Evolutionary conservation across 441 rosid species (phyloP).

Genomic region (Gossypium schwendimanii): DNA sequence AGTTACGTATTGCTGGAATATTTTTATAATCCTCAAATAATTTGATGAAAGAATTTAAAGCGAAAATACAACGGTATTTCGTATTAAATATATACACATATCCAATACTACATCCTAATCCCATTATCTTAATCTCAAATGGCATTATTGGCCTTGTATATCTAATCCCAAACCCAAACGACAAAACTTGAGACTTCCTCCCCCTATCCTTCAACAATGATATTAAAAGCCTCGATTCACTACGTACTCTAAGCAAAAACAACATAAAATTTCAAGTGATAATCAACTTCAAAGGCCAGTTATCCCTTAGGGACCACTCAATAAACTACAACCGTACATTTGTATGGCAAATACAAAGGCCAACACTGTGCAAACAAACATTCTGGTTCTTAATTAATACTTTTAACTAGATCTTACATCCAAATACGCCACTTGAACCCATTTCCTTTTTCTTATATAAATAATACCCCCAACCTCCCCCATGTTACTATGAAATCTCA

Average conservation of each 20-base stretch:
- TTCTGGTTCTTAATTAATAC: conserved; percentile 11
- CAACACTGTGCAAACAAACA: conserved; percentile 16
- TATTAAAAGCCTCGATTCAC: not conserved
- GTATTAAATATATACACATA: too few relatives aligned
- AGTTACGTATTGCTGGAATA: too few relatives aligned
- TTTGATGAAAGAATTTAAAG: too few relatives aligned
- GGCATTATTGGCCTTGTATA: too few relatives aligned
- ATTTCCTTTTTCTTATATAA: conserved; percentile 11
- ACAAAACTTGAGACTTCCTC: too few relatives aligned
- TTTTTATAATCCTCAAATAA: too few relatives aligned
- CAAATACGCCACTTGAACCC: conserved; percentile 34
- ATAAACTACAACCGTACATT: conserved; percentile 7
- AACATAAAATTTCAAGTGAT: not conserved
- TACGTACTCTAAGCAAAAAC: not conserved
- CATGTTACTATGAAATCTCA: conserved; percentile 35
- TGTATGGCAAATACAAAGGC: conserved; percentile 31
- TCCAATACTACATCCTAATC: too few relatives aligned
- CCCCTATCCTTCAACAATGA: not conserved
- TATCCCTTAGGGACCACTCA: conserved; percentile 7
- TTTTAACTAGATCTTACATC: not conserved
- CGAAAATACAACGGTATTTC: too few relatives aligned
- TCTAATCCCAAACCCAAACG: too few relatives aligned
- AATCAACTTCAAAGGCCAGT: not conserved
- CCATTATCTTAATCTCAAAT: too few relatives aligned
- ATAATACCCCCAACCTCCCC: conserved; percentile 26